A percentile compares a stretch with the other conserved stretches of the same genome.
These are phyloP conservation scores for Monilinia laxa DNA, from an alignment of 2,329 filamentous ascomycete genomes.

Conservation along the genomic window DNA sequence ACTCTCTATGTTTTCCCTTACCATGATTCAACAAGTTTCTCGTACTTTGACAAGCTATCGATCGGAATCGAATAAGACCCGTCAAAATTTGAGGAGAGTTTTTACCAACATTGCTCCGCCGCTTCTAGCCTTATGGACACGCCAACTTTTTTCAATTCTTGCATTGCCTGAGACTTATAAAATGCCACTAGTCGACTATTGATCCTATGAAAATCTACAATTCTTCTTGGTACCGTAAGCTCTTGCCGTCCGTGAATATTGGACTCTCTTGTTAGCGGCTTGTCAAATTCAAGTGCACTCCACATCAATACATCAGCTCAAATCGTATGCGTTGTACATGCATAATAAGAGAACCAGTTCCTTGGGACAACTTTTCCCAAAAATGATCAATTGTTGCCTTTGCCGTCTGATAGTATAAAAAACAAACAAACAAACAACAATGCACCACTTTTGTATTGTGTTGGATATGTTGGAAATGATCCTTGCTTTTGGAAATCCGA, in stretches of 20 bases:
- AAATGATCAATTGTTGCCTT: conserved; percentile 10
- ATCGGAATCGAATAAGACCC: conserved; percentile 16
- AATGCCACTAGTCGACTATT: conserved; percentile 1
- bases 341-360: conserved; percentile 20
- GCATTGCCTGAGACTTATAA: conserved; percentile 29
- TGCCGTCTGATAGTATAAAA: neutral
- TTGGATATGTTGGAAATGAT: conserved; percentile 23
- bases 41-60: conserved; percentile 9
- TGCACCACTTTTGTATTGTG: conserved; percentile 8
- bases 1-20: neutral
- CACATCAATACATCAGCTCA: conserved; percentile 17
- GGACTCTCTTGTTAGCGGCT: conserved; percentile 15
- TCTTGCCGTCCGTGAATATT: conserved; percentile 16
- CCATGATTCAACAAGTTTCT: neutral
- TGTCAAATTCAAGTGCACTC: conserved; percentile 22
- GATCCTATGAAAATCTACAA: conserved; percentile 1
- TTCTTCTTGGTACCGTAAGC: conserved; percentile 1
- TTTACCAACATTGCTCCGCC: conserved; percentile 27
- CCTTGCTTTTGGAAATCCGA: conserved; percentile 31
- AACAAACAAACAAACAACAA: conserved; percentile 5
- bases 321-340: conserved; percentile 22
- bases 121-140: conserved; percentile 30
- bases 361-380: conserved; percentile 18
- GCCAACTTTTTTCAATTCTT: conserved; percentile 28
- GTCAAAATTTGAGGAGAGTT: conserved; percentile 17